Evolutionary conservation across 2,329 filamentous ascomycete species (phyloP).

Genomic region (Phaeosphaeria sp.): DNA sequence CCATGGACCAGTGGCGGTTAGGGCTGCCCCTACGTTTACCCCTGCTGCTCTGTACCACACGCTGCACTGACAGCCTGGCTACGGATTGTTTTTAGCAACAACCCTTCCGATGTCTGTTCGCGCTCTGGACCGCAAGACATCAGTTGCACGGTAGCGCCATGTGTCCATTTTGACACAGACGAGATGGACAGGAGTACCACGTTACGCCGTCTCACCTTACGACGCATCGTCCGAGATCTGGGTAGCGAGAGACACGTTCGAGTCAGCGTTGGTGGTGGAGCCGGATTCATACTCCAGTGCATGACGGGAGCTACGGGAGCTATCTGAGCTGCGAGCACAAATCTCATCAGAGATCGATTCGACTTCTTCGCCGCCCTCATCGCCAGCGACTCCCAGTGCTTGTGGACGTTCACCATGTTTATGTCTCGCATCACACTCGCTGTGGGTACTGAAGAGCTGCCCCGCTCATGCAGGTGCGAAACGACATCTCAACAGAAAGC

Average conservation of each 20-base stretch:
- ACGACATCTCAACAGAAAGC: conserved; percentile 10
- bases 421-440: neutral
- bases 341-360: neutral
- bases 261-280: neutral
- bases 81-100: neutral
- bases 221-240: conserved; percentile 1
- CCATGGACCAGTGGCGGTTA: neutral
- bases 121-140: neutral
- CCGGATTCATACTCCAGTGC: neutral
- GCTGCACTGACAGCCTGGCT: neutral
- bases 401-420: neutral
- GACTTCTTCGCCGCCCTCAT: neutral
- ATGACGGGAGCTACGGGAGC: neutral
- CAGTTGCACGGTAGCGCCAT: conserved; percentile 19
- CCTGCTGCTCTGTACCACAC: neutral
- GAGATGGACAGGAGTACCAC: conserved; percentile 11
- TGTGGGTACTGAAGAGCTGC: neutral
- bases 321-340: neutral
- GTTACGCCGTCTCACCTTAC: conserved; percentile 16
- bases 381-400: neutral
- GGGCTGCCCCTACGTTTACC: neutral
- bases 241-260: conserved; percentile 1
- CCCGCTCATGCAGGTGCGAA: neutral
- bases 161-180: conserved; percentile 10
- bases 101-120: neutral